A percentile compares a stretch with the other conserved stretches of the same genome.
These are phyloP conservation scores for Cydonia oblonga DNA, from an alignment of 331 rosid genomes.

Conservation along the genomic window DNA sequence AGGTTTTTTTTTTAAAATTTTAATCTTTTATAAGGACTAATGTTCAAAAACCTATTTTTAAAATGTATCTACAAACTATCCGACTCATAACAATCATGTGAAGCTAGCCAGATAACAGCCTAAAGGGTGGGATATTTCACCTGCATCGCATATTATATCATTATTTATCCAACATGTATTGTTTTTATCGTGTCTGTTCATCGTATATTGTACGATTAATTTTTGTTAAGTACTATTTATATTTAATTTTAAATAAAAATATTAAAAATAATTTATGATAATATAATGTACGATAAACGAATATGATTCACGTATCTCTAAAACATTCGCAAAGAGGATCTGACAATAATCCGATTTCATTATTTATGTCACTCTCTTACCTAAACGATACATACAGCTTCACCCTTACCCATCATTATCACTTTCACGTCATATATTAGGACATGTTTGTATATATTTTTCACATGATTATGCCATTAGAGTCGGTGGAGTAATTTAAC, in stretches of 20 bases:
- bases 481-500: not conserved
- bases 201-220: rapidly evolving
- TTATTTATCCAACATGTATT: rapidly evolving
- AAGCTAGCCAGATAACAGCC: not conserved
- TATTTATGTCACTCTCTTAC: not conserved
- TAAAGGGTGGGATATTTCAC: not conserved
- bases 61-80: no score
- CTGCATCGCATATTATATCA: not conserved
- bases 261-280: no score
- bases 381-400: not conserved
- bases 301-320: rapidly evolving
- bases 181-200: rapidly evolving
- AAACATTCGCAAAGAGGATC: rapidly evolving
- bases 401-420: no score
- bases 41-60: no score
- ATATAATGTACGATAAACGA: rapidly evolving
- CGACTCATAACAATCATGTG: not conserved
- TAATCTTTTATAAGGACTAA: no score
- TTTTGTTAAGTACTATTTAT: no score
- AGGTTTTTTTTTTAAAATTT: no score
- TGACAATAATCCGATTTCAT: no score
- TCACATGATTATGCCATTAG: not conserved
- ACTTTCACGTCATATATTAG: not conserved
- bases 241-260: no score
- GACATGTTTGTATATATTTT: not conserved